phyloP scores from a whole-genome alignment of 2,329 filamentous ascomycete species.

The Talaromyces sp. region DNA sequence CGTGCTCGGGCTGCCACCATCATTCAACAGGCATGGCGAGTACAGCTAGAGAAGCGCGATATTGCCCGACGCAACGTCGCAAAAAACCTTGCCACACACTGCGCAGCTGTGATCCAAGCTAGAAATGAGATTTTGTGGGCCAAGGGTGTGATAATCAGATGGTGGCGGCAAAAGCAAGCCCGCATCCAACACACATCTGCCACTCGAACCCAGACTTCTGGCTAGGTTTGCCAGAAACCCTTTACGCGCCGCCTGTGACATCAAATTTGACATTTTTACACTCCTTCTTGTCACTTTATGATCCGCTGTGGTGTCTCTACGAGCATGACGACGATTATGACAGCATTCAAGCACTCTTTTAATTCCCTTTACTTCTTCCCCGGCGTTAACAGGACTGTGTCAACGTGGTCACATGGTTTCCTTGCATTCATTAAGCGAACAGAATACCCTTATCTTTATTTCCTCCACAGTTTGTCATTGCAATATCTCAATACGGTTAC shows the following conservation, averaged over 20 bases:
- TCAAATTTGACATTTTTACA: background rate
- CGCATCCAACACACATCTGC: conserved; percentile 13
- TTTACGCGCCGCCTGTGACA: conserved; percentile 5
- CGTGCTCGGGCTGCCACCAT: conserved; percentile 54
- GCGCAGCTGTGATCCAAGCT: conserved; percentile 50
- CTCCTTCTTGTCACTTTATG: background rate
- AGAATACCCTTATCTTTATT: conserved; percentile 2
- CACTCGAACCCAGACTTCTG: background rate
- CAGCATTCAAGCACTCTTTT: conserved; percentile 10
- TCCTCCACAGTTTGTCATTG: too few relatives aligned
- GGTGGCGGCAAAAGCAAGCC: conserved; percentile 35
- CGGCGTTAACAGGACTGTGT: background rate
- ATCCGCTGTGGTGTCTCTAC: background rate
- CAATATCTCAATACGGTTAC: too few relatives aligned
- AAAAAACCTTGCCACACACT: conserved; percentile 38
- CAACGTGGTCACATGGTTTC: background rate
- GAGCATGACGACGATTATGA: conserved; percentile 12
- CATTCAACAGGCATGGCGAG: conserved; percentile 58
- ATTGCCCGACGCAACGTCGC: conserved; percentile 25
- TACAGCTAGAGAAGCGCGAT: conserved; percentile 21
- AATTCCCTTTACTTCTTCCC: background rate
- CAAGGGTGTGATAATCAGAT: conserved; percentile 35
- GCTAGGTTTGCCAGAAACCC: background rate
- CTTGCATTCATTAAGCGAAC: background rate
- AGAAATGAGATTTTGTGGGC: conserved; percentile 47